These are phyloP conservation scores for Helotiales sp. DNA, from an alignment of 2,329 filamentous ascomycete species.

Conservation along the genomic window DNA sequence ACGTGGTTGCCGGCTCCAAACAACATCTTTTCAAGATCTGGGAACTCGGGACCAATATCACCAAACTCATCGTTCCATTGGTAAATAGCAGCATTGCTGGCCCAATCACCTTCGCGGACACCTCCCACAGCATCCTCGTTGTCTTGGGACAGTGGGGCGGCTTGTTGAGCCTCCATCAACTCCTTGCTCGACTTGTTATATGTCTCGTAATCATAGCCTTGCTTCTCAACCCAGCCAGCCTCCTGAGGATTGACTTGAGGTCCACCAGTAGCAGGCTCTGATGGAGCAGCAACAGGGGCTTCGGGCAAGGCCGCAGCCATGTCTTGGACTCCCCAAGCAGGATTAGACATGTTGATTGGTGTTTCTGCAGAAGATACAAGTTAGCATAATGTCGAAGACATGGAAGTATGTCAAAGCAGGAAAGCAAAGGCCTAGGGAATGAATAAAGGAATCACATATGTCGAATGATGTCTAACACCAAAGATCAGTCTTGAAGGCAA, in stretches of 20 bases:
- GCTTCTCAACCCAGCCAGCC: conserved; percentile 33
- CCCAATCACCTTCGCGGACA: conserved; percentile 28
- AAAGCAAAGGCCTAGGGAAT: not conserved
- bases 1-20: conserved; percentile 60
- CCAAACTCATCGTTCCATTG: conserved; percentile 85
- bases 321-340: conserved; percentile 26
- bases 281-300: not conserved
- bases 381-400: not conserved
- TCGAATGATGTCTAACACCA: too few species aligned
- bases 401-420: not conserved
- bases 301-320: conserved; percentile 37
- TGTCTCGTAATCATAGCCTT: conserved; percentile 32
- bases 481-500: too few species aligned
- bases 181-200: conserved; percentile 34
- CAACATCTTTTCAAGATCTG: conserved; percentile 71
- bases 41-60: conserved; percentile 74
- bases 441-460: too few species aligned
- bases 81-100: conserved; percentile 53
- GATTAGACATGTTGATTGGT: conserved; percentile 5
- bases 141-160: conserved; percentile 4
- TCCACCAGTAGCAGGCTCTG: conserved; percentile 3
- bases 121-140: conserved; percentile 24
- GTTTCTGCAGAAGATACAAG: not conserved
- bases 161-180: conserved; percentile 19
- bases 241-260: conserved; percentile 29